phyloP scores from a whole-genome alignment of 257 asterid species.

The Asclepias syriaca region DNA sequence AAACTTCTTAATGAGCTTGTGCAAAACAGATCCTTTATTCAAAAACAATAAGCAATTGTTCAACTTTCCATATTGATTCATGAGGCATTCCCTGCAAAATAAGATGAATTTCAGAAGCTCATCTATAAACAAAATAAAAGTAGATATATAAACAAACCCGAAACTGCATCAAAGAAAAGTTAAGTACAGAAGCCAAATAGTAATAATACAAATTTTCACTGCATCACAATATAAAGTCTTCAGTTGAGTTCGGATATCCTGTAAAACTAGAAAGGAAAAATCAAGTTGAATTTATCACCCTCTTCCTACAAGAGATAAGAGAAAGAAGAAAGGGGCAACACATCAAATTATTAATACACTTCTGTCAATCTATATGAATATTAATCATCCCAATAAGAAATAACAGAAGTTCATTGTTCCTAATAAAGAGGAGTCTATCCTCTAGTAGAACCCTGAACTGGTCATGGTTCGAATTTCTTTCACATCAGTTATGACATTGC shows the following conservation, averaged over 20 bases:
- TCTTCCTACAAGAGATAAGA: background rate
- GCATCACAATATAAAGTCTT: conserved; percentile 18
- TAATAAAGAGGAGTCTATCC: conserved; percentile 8
- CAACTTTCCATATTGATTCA: conserved; percentile 41
- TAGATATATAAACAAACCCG: background rate
- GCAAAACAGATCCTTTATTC: conserved; percentile 15
- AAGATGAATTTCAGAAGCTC: conserved; percentile 32
- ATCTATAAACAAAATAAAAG: conserved; percentile 8
- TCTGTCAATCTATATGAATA: background rate
- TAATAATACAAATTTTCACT: background rate
- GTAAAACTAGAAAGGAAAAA: conserved; percentile 13
- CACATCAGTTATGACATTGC: conserved; percentile 28
- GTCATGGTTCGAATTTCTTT: conserved; percentile 20
- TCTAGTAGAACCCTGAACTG: conserved; percentile 17
- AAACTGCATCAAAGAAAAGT: background rate
- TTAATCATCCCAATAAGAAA: background rate
- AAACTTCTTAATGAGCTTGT: conserved; percentile 11
- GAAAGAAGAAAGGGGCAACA: background rate
- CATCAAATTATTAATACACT: background rate
- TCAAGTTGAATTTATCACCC: conserved; percentile 17
- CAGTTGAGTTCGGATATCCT: conserved; percentile 10
- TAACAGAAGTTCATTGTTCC: conserved; percentile 13
- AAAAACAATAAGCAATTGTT: conserved; percentile 27
- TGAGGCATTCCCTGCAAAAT: conserved; percentile 62
- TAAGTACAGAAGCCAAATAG: background rate